Evolutionary conservation across 495 filamentous ascomycete genomes (phyloP).

Genomic region (Neurospora terricola): DNA sequence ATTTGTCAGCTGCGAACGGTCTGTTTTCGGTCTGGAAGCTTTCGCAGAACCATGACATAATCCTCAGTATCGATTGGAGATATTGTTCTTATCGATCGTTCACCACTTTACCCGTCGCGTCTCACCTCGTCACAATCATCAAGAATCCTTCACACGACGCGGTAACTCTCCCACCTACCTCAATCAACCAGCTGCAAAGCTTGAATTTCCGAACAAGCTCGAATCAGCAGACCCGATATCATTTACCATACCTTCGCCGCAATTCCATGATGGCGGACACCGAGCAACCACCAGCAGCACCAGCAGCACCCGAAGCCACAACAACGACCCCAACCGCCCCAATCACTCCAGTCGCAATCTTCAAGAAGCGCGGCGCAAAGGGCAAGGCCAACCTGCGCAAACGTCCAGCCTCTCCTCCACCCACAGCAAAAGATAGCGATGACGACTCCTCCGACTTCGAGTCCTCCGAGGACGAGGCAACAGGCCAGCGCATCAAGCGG

Average conservation of each 20-base stretch:
- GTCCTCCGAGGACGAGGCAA: constrained; percentile 65
- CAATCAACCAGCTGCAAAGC: background rate
- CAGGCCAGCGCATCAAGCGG: constrained; percentile 63
- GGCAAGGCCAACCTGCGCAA: constrained; percentile 72
- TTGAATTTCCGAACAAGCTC: no score
- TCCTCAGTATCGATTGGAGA: background rate
- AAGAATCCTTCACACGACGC: background rate
- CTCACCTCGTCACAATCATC: background rate
- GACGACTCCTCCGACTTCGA: constrained; percentile 49
- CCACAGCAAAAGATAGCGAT: constrained; percentile 45
- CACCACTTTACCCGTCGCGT: background rate
- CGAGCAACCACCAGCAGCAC: constrained; percentile 12
- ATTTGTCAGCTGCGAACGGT: background rate
- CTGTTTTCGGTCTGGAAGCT: background rate
- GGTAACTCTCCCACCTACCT: background rate
- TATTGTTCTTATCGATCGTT: background rate
- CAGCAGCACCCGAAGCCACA: constrained; percentile 6
- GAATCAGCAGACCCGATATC: no score
- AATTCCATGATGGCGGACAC: constrained; percentile 10
- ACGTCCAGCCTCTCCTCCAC: constrained; percentile 70
- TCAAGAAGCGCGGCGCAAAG: constrained; percentile 80
- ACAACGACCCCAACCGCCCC: constrained; percentile 14
- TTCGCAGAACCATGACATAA: background rate
- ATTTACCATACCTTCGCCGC: background rate
- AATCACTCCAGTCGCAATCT: constrained; percentile 48